Conservation (phyloP, 306 rosid genomes). For the Canavalia ensiformis region DNA sequence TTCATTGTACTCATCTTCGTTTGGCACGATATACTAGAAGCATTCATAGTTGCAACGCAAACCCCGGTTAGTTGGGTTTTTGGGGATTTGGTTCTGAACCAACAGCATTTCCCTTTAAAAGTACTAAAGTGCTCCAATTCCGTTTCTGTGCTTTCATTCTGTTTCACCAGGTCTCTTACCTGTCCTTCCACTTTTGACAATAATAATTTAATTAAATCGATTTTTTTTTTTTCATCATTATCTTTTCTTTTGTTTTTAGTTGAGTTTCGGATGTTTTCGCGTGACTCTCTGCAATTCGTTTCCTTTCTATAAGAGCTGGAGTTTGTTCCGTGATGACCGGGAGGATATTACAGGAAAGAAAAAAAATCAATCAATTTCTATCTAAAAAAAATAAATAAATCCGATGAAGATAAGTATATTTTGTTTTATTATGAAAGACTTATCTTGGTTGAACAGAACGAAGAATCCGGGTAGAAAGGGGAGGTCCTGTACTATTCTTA, state of each 20-base stretch:
- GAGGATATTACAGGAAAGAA: constrained; percentile 28
- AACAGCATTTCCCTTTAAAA: constrained; percentile 48
- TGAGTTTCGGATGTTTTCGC: constrained; percentile 55
- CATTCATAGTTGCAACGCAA: constrained; percentile 13
- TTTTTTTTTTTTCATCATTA: not conserved
- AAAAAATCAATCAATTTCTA: constrained; percentile 16
- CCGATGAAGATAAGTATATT: constrained; percentile 21
- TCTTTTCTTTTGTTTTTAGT: not conserved
- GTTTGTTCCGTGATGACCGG: constrained; percentile 16
- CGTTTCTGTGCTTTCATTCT: constrained; percentile 54
- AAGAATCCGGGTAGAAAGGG: constrained; percentile 46
- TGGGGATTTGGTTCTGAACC: constrained; percentile 59
- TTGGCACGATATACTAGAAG: constrained; percentile 1
- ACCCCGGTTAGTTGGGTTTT: constrained; percentile 5
- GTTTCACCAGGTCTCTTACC: constrained; percentile 48
- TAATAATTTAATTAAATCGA: not conserved
- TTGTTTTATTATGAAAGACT: constrained; percentile 44
- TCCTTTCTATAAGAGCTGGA: constrained; percentile 6
- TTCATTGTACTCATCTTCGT: not conserved
- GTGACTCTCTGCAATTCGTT: constrained; percentile 42
- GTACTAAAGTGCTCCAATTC: constrained; percentile 54
- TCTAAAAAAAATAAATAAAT: not conserved
- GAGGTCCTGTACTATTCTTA: constrained; percentile 49
- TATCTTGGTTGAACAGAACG: constrained; percentile 56
- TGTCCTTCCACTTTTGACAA: constrained; percentile 42